phyloP scores from a whole-genome alignment of 2,329 filamentous ascomycete species.

The Coniochaeta sp. region DNA sequence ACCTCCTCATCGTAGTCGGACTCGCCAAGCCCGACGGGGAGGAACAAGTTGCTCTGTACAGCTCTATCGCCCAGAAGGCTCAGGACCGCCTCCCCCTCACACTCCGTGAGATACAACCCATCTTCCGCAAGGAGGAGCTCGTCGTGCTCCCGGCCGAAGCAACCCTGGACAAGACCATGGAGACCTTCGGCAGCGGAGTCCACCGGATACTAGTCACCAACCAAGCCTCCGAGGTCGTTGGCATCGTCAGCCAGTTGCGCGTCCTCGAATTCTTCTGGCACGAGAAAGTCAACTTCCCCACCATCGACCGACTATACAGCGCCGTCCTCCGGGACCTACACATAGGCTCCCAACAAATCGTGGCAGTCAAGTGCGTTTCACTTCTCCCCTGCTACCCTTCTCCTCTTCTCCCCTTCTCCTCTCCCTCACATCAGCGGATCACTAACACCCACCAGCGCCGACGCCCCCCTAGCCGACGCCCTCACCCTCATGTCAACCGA shows the following conservation, averaged over 20 bases:
- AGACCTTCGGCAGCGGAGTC: slow-evolving; percentile 83
- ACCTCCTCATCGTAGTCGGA: slow-evolving; percentile 86
- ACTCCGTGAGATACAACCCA: slow-evolving; percentile 47
- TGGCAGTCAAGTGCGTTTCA: slow-evolving; percentile 74
- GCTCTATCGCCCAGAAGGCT: slow-evolving; percentile 69
- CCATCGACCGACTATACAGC: slow-evolving; percentile 77
- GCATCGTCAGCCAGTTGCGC: slow-evolving; percentile 78
- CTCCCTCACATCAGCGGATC: no score
- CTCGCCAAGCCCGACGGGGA: slow-evolving; percentile 67
- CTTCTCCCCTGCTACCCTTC: slow-evolving; percentile 7
- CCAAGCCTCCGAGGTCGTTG: slow-evolving; percentile 64
- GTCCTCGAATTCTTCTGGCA: slow-evolving; percentile 94
- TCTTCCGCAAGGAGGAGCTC: slow-evolving; percentile 65
- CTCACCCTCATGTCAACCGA: slow-evolving; percentile 85
- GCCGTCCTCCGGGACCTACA: slow-evolving; percentile 68
- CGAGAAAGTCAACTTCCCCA: slow-evolving; percentile 79
- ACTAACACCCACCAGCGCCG: slow-evolving; percentile 55
- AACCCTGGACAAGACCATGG: slow-evolving; percentile 72
- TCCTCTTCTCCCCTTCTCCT: no score
- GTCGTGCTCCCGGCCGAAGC: slow-evolving; percentile 66
- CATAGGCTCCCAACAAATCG: slow-evolving; percentile 73
- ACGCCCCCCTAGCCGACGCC: slow-evolving; percentile 77
- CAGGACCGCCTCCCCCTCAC: slow-evolving; percentile 68
- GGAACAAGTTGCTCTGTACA: slow-evolving; percentile 61
- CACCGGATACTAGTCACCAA: slow-evolving; percentile 76